A percentile compares a stretch with the other conserved stretches of the same genome.
phyloP scores from a whole-genome alignment of 2,329 filamentous ascomycete genomes.

The Talaromyces verruculosus region DNA sequence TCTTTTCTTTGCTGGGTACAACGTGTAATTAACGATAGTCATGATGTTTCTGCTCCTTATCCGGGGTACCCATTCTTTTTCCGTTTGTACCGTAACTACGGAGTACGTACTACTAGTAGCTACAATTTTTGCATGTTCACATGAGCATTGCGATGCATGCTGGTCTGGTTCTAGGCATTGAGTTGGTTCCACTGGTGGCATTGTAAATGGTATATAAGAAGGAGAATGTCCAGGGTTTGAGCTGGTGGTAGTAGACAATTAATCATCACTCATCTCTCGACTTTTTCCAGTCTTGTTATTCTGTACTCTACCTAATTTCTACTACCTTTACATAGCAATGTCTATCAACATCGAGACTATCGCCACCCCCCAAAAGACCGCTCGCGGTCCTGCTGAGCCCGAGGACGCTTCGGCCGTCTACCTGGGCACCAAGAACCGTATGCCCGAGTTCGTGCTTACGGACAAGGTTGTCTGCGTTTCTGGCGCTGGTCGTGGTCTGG shows the following conservation, averaged over 20 bases:
- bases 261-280: not conserved
- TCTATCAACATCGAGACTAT: constrained; percentile 22
- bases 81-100: not conserved
- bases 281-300: not conserved
- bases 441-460: constrained; percentile 74
- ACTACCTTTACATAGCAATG: not conserved
- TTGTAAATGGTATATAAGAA: constrained; percentile 14
- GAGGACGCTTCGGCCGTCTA: constrained; percentile 30
- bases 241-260: not conserved
- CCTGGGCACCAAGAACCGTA: constrained; percentile 38
- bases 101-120: not conserved
- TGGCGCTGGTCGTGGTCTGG: constrained; percentile 69
- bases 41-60: constrained; percentile 6
- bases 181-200: not conserved
- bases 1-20: not conserved
- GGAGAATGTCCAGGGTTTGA: not conserved
- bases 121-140: constrained; percentile 14
- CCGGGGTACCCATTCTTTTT: constrained; percentile 15
- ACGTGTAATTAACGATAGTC: not conserved
- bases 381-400: constrained; percentile 22
- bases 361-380: constrained; percentile 16
- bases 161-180: not conserved
- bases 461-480: constrained; percentile 71
- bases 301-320: not conserved
- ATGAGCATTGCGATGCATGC: constrained; percentile 14